A percentile compares a stretch with the other conserved stretches of the same genome.
Evolutionary conservation across 2,329 filamentous ascomycete genomes (phyloP).

Genomic region (Phoma sp.): DNA sequence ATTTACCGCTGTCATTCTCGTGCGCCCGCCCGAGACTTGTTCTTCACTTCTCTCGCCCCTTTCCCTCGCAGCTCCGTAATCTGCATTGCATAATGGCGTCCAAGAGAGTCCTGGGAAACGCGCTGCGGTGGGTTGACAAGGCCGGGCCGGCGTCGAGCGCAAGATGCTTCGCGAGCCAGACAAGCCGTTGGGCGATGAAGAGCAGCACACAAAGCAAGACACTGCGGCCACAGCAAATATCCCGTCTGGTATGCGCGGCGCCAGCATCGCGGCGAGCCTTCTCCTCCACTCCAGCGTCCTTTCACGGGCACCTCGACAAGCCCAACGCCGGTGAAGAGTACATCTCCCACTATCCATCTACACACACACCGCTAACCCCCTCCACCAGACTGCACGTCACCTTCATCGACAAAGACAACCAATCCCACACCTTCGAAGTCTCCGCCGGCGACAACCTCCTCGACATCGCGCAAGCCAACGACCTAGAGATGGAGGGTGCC

Average conservation of each 20-base stretch:
- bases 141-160: constrained; percentile 9
- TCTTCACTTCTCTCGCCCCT: not conserved
- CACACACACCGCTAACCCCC: constrained; percentile 3
- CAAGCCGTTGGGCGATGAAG: constrained; percentile 23
- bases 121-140: constrained; percentile 10
- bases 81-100: constrained; percentile 22
- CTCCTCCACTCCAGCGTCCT: constrained; percentile 64
- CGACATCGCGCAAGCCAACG: constrained; percentile 92
- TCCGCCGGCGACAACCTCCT: constrained; percentile 88
- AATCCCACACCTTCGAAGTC: constrained; percentile 78
- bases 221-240: constrained; percentile 1
- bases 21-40: not conserved
- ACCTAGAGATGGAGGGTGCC: constrained; percentile 97
- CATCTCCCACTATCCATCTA: constrained; percentile 42
- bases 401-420: constrained; percentile 90
- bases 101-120: constrained; percentile 13
- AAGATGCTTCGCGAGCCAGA: constrained; percentile 21
- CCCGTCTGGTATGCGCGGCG: constrained; percentile 5
- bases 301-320: constrained; percentile 80
- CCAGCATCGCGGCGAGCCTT: constrained; percentile 54
- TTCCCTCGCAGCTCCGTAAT: not conserved
- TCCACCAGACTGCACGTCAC: constrained; percentile 77
- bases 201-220: not conserved
- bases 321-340: constrained; percentile 94
- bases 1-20: constrained; percentile 9